These are phyloP conservation scores for Backusella mclennaniae DNA, from an alignment of 192 early-diverging fungal species.

Conservation along the genomic window DNA sequence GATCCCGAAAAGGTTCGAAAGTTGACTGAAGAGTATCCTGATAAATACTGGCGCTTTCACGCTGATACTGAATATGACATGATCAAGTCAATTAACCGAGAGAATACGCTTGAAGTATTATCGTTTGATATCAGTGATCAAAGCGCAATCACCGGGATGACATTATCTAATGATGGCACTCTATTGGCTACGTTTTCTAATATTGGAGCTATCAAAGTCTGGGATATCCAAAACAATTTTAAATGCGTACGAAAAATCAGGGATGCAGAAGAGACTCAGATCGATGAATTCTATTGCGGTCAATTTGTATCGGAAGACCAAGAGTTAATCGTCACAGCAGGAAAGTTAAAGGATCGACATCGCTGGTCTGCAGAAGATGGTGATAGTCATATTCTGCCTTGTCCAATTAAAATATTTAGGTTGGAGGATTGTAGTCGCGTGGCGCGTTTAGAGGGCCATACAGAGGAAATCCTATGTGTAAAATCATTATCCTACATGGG, in stretches of 20 bases:
- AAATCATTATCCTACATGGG: conserved; percentile 75
- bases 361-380: conserved; percentile 88
- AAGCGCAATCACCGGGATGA: conserved; percentile 80
- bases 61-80: conserved; percentile 49
- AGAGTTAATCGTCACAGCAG: conserved; percentile 68
- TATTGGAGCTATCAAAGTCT: conserved; percentile 70
- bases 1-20: conserved; percentile 44
- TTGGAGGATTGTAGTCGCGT: conserved; percentile 74
- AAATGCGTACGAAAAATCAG: conserved; percentile 66
- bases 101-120: conserved; percentile 65
- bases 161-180: conserved; percentile 78
- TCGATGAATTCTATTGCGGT: conserved; percentile 92
- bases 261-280: conserved; percentile 71
- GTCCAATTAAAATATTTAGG: conserved; percentile 91
- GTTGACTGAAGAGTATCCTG: conserved; percentile 58
- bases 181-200: conserved; percentile 88
- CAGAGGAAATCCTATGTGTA: conserved; percentile 87
- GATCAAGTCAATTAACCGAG: conserved; percentile 67
- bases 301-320: conserved; percentile 52
- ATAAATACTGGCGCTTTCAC: conserved; percentile 58
- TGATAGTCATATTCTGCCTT: conserved; percentile 93
- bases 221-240: conserved; percentile 75
- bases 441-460: conserved; percentile 73
- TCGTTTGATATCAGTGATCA: conserved; percentile 71
- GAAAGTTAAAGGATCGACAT: conserved; percentile 89